Evolutionary conservation across 805 yeast species (phyloP), one percentile per base, ranked within the genome.

Genomic region (Wickerhamiella cacticola): DNA sequence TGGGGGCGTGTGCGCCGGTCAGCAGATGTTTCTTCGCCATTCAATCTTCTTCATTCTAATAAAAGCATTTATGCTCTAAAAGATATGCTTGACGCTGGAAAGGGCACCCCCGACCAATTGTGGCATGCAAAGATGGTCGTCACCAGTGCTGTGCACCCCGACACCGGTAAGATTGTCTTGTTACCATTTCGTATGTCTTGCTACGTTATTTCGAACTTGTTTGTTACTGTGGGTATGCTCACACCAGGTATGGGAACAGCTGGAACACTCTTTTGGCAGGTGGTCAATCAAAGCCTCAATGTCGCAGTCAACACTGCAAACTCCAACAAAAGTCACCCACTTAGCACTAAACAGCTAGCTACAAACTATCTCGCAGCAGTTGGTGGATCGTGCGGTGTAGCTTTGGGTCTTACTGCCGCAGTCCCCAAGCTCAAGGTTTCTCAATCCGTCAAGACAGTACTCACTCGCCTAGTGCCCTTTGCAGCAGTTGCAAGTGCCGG

Each of bases 401-500:
- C 98, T 0, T 68, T 92, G 21, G 98, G 99, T 7, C 74, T 92
- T 50, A 88, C 89, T 56, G 75, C 94, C 19, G 60, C 87, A 25
- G 96, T 92, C n/a, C 97, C 97, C 16, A 74, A 81, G 53, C 69
- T 92, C 59, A 69, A 72, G 28, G 61, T 92, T n/a, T 63, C 74
- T n/a, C 79, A 94, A 1, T 69, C 69, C 50, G 77, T 96, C 2
- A 78, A 71, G 59, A 66, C 80, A 56, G 71, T 88, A 25, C 66
- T 92, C 48, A 80, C 88, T 36, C 79, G 99, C 55, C 71, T 92
- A 49, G 95, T 92, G 10, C 99, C 99, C 5, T 92, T 92, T 68
- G 97, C 97, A 0, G 99, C 99, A 1, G 99, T 92, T 29, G 96
- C 88, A 1, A 79, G 92, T 46, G 99, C 99, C 1, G 97, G 98